phyloP scores from a whole-genome alignment of 441 rosid genomes.

The Sinapis alba region DNA sequence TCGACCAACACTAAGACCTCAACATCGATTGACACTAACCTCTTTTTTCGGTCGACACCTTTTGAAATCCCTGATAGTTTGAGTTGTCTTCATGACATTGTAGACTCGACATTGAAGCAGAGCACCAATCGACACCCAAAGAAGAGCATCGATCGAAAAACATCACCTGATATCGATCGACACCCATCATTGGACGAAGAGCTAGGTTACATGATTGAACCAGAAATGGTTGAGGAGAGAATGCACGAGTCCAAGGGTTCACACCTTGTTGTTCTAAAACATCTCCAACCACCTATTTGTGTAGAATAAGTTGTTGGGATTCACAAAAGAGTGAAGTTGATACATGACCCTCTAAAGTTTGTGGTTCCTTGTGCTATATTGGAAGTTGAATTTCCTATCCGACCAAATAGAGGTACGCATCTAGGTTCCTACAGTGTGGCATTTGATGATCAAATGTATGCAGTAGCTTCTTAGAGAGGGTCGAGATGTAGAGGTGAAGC shows the following conservation, averaged over 20 bases:
- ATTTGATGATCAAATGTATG: too few relatives aligned
- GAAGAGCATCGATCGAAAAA: too few relatives aligned
- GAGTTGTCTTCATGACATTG: too few relatives aligned
- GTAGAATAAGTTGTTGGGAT: not conserved
- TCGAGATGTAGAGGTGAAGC: too few relatives aligned
- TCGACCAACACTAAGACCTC: too few relatives aligned
- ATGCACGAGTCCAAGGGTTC: not conserved
- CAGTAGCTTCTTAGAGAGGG: too few relatives aligned
- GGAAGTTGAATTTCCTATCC: not conserved
- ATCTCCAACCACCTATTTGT: not conserved
- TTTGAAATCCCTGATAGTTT: too few relatives aligned
- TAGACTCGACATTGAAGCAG: too few relatives aligned
- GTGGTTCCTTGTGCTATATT: not conserved
- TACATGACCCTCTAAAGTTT: not conserved
- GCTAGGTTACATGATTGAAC: not conserved
- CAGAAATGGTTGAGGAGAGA: not conserved
- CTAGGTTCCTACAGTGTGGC: too few relatives aligned
- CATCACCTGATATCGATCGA: not conserved
- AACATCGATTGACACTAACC: too few relatives aligned
- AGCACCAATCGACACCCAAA: not conserved
- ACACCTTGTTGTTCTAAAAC: not conserved
- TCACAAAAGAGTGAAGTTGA: not conserved
- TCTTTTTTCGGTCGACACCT: too few relatives aligned
- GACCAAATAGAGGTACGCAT: not conserved
- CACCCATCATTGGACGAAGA: not conserved